These are phyloP conservation scores for Eustoma russellianum DNA, from an alignment of 257 asterid genomes.

Conservation along the genomic window DNA sequence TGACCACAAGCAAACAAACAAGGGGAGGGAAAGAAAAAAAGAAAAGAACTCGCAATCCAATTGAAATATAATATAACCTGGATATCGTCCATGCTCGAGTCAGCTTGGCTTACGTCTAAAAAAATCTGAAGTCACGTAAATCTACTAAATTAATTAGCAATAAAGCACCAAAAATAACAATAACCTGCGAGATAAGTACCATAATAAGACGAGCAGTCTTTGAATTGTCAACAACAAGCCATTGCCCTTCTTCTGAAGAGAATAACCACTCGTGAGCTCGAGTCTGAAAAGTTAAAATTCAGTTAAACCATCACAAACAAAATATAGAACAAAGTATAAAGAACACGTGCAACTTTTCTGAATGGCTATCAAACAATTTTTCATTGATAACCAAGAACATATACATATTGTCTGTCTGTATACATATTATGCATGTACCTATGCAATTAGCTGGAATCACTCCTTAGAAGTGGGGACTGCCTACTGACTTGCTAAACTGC, in stretches of 20 bases:
- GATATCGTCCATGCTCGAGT: slow-evolving; percentile 50
- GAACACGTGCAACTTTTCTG: not conserved
- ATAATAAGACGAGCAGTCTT: slow-evolving; percentile 76
- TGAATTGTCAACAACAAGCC: slow-evolving; percentile 67
- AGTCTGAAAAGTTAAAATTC: slow-evolving; percentile 48
- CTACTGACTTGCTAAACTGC: no score
- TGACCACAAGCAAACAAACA: no score
- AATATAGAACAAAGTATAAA: not conserved
- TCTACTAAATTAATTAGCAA: not conserved
- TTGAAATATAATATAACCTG: slow-evolving; percentile 50
- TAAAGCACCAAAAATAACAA: not conserved
- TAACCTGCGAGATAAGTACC: slow-evolving; percentile 29
- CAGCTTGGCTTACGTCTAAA: slow-evolving; percentile 59
- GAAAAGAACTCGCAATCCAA: slow-evolving; percentile 10
- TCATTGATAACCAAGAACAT: no score
- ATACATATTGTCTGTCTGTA: no score
- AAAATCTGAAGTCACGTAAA: slow-evolving; percentile 33
- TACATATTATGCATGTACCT: no score
- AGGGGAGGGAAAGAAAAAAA: not conserved
- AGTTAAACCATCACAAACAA: slow-evolving; percentile 16
- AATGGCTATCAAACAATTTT: no score
- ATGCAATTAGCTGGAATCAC: no score
- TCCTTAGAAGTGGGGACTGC: no score
- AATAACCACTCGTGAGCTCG: slow-evolving; percentile 90
- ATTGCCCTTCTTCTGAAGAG: slow-evolving; percentile 89